Percentiles rank a stretch among this genome's conserved stretches.
These are phyloP conservation scores for Blastomyces silverae DNA, from an alignment of 2,329 filamentous ascomycete species.

Conservation along the genomic window DNA sequence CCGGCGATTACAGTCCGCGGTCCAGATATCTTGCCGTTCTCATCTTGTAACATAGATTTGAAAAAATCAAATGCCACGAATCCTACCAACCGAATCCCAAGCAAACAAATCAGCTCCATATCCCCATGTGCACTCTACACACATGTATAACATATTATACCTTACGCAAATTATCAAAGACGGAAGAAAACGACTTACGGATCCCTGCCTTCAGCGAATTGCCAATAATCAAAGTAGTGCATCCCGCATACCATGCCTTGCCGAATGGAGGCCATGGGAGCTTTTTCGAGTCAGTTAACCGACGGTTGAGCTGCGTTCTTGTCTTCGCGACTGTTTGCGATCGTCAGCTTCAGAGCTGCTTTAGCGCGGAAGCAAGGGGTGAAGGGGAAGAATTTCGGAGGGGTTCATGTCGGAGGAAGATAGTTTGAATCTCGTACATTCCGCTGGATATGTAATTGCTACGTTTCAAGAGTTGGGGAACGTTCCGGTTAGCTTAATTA, in stretches of 20 bases:
- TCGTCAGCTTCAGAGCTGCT: constrained; percentile 5
- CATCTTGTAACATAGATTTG: constrained; percentile 73
- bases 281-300: constrained; percentile 73
- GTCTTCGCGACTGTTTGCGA: constrained; percentile 72
- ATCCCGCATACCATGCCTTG: constrained; percentile 92
- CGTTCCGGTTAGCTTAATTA: neutral
- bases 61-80: constrained; percentile 97
- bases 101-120: neutral
- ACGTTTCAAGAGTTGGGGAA: constrained; percentile 8
- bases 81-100: constrained; percentile 41
- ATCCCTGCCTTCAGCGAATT: constrained; percentile 96
- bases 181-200: constrained; percentile 50
- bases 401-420: neutral
- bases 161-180: neutral
- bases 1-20: constrained; percentile 87
- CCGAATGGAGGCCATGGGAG: constrained; percentile 94
- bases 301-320: constrained; percentile 82
- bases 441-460: constrained; percentile 89
- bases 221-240: constrained; percentile 91
- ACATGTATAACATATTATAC: neutral
- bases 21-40: constrained; percentile 79
- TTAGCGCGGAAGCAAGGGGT: constrained; percentile 5
- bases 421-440: constrained; percentile 55
- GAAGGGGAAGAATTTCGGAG: neutral
- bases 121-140: neutral